phyloP scores from a whole-genome alignment of 257 asterid species.

The Solanum okadae region DNA sequence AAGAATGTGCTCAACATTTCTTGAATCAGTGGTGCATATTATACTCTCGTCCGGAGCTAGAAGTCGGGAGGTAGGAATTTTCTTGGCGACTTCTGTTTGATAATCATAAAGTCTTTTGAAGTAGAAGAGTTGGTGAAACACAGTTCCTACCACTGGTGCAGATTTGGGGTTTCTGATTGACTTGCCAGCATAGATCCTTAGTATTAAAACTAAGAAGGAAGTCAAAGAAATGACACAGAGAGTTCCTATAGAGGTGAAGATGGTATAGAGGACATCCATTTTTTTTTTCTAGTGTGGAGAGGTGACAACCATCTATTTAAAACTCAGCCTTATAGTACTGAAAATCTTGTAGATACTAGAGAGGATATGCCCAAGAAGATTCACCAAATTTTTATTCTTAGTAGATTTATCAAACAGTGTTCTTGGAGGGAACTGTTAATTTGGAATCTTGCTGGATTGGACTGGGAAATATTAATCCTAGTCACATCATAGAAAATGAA shows the following conservation, averaged over 20 bases:
- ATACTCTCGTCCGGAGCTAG: conserved; percentile 45
- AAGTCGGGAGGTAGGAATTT: conserved; percentile 31
- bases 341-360: background rate
- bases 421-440: background rate
- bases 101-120: conserved; percentile 43
- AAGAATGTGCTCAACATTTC: conserved; percentile 50
- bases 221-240: background rate
- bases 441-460: background rate
- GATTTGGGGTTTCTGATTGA: conserved; percentile 29
- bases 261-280: background rate
- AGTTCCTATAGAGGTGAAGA: conserved; percentile 8
- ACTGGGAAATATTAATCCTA: background rate
- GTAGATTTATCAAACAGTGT: background rate
- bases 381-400: background rate
- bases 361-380: background rate
- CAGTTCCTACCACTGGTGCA: conserved; percentile 63
- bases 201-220: conserved; percentile 16
- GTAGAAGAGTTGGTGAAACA: conserved; percentile 48
- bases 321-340: background rate
- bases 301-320: background rate
- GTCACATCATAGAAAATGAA: background rate
- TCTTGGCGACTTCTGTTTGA: conserved; percentile 30
- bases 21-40: conserved; percentile 41
- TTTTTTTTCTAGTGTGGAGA: background rate
- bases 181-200: conserved; percentile 34